Evolutionary conservation across 1,284 basidiomycete genomes (phyloP).

Genomic region (Pseudozyma sp.): DNA sequence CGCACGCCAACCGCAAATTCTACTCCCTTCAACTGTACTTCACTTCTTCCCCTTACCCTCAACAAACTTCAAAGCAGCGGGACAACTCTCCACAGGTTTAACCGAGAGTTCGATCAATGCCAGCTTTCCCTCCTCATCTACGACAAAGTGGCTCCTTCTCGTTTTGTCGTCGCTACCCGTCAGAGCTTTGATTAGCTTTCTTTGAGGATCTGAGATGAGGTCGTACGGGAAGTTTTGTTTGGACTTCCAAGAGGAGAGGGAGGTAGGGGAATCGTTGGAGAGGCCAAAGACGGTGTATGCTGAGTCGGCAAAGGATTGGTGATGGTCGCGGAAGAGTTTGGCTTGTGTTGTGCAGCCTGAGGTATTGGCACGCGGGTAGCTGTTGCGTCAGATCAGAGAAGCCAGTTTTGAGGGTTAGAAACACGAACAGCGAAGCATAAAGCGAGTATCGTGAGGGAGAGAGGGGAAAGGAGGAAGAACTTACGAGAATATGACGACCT

Average conservation of each 20-base stretch:
- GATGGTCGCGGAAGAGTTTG: conserved; percentile 77
- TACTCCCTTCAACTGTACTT: neutral
- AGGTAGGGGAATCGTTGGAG: conserved; percentile 81
- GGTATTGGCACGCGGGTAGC: conserved; percentile 56
- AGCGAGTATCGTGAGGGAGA: neutral
- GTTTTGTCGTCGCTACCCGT: conserved; percentile 81
- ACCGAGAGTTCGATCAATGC: conserved; percentile 48
- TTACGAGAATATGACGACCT: conserved; percentile 1
- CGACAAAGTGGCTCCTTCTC: conserved; percentile 69
- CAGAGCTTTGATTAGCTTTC: conserved; percentile 80
- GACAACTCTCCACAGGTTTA: conserved; percentile 54
- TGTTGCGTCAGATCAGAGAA: neutral
- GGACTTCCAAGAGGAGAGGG: conserved; percentile 73
- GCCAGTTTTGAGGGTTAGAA: conserved; percentile 64
- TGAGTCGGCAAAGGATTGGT: conserved; percentile 78
- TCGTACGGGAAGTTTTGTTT: conserved; percentile 84
- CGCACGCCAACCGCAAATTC: neutral
- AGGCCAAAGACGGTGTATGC: conserved; percentile 86
- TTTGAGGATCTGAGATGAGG: conserved; percentile 86
- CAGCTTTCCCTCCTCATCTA: conserved; percentile 53
- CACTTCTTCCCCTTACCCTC: conserved; percentile 6
- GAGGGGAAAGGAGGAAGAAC: neutral
- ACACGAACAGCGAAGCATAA: no score
- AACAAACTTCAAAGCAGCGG: conserved; percentile 23
- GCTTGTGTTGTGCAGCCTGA: conserved; percentile 62